Base-by-base conservation (phyloP, 2,329 filamentous ascomycete genomes). In the Fusarium multiceps region DNA sequence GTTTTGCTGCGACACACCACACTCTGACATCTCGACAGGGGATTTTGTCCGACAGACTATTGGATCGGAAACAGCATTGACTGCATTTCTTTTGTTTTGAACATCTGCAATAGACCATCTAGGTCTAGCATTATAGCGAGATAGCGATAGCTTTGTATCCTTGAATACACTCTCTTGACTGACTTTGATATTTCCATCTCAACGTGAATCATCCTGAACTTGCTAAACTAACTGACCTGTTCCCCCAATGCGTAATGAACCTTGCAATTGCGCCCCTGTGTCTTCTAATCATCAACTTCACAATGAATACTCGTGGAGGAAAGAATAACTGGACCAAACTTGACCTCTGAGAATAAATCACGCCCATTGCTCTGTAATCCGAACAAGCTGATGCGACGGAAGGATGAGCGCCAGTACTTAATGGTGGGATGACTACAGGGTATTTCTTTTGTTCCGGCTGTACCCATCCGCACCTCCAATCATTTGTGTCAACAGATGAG, bases 191-290 rank as follows among this genome's bases (percentile, higher is more conserved):
- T 4, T 23, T 1, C 6, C 14, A 2, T 14, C 3, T 23, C 3
- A 3, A 4, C 16, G 20, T 25, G 41, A 18, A 20, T 4, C 0
- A n/a, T n/a, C 1, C 1, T n/a, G 3, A n/a, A 12, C 18, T n/a
- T n/a, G 10, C 18, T 21, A 4, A 21, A 21, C 21, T 21, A 21
- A 21, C 21, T 21, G 21, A 21, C 21, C 21, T 21, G 21, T 21
- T 21, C 21, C 21, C 21, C 21, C 21, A 21, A 21, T 21, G 21
- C 21, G 21, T 21, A 21, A 21, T 21, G 21, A 21, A 21, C 21
- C 21, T 21, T 21, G 21, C 4, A 21, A 21, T 21, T 21, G 21
- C 21, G 21, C 21, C 21, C 21, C 21, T 21, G 21, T 21, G 21
- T 21, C 21, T 21, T 21, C 21, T 21, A 21, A 21, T 21, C 21